Base-by-base conservation (phyloP, 306 rosid species). In the Bauhinia variegata region DNA sequence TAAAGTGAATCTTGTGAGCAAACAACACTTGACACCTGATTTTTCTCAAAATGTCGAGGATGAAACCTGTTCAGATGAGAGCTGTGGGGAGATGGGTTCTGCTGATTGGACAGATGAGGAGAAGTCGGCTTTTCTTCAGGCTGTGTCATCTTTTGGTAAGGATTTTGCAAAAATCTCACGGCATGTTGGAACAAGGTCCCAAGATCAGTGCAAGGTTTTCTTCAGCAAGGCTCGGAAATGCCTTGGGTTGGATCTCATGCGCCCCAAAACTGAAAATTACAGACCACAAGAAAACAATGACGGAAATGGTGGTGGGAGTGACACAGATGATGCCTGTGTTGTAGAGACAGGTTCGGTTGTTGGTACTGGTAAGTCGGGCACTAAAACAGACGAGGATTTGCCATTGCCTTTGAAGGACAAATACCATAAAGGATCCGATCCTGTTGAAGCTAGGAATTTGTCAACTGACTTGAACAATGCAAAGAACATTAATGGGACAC, bases 201-300 rank as follows among this genome's bases (percentile, higher is more conserved):
- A 74, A 67, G 91, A 88, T 53, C 97, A 95, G 75, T 95, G 99
- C 83, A 95, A 87, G 74, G 87, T 87, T 53, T 95, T 91, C 74
- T 95, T 88, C 65, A 95, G 99, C 71, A 95, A 95, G 87, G 96
- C 91, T 56, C 83, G 91, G 48, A 95, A 88, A 63, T 84, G 95
- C 70, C 95, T 95, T 78, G 95, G 92, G n/a, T 76, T 91, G 65
- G 89, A 95, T 82, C 67, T 78, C 46, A 54, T 85, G 64, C 86
- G 50, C 58, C 83, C 85, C 44, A 68, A 66, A 49, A 67, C 79
- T 65, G 80, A 77, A 70, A 78, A 74, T 86, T 82, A 38, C 3
- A 85, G 82, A 51, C 68, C 81, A 36, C 85, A 84, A 12, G 79
- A 47, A 55, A 80, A 79, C 54, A 87, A 85, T 53, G 92, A 75